Evolutionary conservation across 768 basidiomycete genomes (phyloP).

Genomic region (Grammothele lineata): DNA sequence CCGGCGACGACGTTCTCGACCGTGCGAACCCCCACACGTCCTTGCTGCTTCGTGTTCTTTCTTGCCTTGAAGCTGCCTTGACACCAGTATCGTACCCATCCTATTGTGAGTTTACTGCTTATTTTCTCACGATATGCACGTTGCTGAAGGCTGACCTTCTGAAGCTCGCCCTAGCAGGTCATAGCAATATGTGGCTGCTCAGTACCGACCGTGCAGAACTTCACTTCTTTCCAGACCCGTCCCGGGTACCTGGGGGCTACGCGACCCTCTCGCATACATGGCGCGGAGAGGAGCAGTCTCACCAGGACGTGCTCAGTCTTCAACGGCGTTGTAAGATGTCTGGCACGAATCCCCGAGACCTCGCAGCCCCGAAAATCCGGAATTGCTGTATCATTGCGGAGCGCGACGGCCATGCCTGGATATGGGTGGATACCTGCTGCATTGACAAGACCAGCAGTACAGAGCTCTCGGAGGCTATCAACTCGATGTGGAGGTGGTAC

Average conservation of each 20-base stretch:
- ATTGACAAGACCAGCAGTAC: slow-evolving; percentile 4
- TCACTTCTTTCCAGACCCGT: too few species aligned
- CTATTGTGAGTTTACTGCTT: too few species aligned
- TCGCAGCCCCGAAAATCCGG: neutral
- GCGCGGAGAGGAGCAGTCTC: neutral
- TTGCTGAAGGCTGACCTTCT: too few species aligned
- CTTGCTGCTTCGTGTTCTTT: too few species aligned
- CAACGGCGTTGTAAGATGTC: neutral
- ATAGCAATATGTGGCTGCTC: too few species aligned
- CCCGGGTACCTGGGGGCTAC: neutral
- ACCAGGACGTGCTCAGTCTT: neutral
- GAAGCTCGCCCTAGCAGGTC: too few species aligned
- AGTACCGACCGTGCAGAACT: too few species aligned
- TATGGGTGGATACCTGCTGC: slow-evolving; percentile 3
- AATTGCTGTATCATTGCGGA: neutral
- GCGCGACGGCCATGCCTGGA: neutral
- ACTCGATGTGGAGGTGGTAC: slow-evolving; percentile 1
- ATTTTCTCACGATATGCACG: too few species aligned
- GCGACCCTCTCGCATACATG: neutral
- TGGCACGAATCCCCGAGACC: neutral
- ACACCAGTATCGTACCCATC: too few species aligned
- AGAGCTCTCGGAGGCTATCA: slow-evolving; percentile 2
- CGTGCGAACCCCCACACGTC: too few species aligned
- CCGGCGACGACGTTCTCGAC: too few species aligned
- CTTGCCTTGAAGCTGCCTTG: too few species aligned